Percentiles rank a stretch among this genome's conserved stretches.
Evolutionary conservation across 1,139 yeast genomes (phyloP).

Genomic region (Kurtzmaniella quercitrusa): DNA sequence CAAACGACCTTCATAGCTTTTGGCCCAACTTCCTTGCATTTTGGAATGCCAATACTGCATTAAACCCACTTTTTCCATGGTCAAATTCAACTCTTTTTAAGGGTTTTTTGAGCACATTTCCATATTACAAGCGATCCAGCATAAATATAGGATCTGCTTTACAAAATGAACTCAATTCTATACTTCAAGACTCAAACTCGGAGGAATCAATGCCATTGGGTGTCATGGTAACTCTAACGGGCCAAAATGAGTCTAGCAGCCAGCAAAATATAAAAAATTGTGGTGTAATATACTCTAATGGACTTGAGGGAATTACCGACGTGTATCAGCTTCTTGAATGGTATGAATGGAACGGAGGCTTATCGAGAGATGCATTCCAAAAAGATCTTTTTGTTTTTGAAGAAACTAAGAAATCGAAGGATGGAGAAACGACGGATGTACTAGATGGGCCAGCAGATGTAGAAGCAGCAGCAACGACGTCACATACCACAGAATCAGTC

Average conservation of each 20-base stretch:
- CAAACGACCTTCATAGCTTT: background rate
- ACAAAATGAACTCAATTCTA: slow-evolving; percentile 18
- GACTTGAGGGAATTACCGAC: slow-evolving; percentile 14
- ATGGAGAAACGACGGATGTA: background rate
- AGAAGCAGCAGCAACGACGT: background rate
- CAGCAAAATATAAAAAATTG: slow-evolving; percentile 23
- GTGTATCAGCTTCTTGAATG: slow-evolving; percentile 34
- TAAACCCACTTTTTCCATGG: slow-evolving; percentile 1
- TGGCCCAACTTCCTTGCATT: background rate
- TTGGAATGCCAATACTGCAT: background rate
- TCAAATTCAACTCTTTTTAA: slow-evolving; percentile 25
- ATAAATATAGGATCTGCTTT: slow-evolving; percentile 18
- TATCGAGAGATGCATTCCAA: slow-evolving; percentile 17
- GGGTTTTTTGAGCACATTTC: slow-evolving; percentile 35
- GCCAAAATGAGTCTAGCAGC: slow-evolving; percentile 10
- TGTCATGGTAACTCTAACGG: slow-evolving; percentile 24
- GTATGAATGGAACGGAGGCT: slow-evolving; percentile 27
- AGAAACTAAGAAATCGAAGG: background rate
- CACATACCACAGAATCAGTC: too few relatives aligned
- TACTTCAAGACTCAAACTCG: slow-evolving; percentile 8
- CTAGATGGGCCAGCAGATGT: background rate
- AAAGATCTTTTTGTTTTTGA: slow-evolving; percentile 13
- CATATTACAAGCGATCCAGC: slow-evolving; percentile 14
- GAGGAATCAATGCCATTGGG: slow-evolving; percentile 20
- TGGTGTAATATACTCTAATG: slow-evolving; percentile 25